Conservation (phyloP, 768 basidiomycete genomes). For the Inosperma sp. region DNA sequence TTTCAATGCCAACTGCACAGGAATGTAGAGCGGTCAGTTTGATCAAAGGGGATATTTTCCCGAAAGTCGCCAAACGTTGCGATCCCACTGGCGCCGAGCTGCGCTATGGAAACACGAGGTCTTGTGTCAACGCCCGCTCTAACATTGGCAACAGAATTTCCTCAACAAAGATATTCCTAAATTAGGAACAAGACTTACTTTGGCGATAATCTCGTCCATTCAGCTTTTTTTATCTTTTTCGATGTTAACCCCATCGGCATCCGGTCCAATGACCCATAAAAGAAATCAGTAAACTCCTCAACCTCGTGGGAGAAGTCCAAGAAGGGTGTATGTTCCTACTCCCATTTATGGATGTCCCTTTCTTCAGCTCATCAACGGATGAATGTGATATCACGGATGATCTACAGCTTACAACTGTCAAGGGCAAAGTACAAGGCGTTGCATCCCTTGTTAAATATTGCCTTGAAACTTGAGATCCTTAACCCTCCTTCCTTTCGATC, state of each 20-base stretch:
- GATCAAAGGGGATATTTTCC: too few relatives aligned
- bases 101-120: neutral
- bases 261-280: too few relatives aligned
- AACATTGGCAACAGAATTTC: neutral
- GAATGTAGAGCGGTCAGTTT: too few relatives aligned
- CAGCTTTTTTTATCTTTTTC: too few relatives aligned
- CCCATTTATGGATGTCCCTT: conserved; percentile 12
- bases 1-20: too few relatives aligned
- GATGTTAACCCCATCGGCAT: too few relatives aligned
- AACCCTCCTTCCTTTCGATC: conserved; percentile 1
- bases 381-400: conserved; percentile 19
- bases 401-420: conserved; percentile 15
- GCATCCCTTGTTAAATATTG: conserved; percentile 14
- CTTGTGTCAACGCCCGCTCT: neutral
- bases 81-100: too few relatives aligned
- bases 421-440: conserved; percentile 16
- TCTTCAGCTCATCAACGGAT: conserved; percentile 4
- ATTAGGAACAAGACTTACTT: conserved; percentile 6
- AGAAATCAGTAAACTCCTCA: too few relatives aligned
- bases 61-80: too few relatives aligned
- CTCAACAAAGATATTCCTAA: neutral
- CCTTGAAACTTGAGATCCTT: neutral
- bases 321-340: conserved; percentile 12
- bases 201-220: too few relatives aligned
- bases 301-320: neutral